Evolutionary conservation across 2,329 filamentous ascomycete species (phyloP), one percentile per base, ranked within the genome.

Genomic region (Diaporthe sp.): DNA sequence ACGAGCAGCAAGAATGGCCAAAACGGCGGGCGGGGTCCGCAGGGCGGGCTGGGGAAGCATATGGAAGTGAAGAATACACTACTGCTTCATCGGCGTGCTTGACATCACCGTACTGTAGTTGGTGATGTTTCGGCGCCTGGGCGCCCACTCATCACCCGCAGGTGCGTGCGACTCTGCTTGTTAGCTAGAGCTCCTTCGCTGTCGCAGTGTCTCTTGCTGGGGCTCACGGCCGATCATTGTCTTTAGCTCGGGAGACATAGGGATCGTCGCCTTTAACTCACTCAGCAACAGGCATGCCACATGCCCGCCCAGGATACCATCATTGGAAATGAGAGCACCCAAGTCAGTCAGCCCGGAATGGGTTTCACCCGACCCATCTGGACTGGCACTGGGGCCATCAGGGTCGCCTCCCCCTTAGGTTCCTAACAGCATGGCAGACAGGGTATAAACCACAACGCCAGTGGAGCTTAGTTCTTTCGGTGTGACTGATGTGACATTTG

Each of bases 261-360:
- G 28, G 62, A 53, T 68, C 62, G 46, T 68, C 46, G 46, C 46
- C 44, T 28, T 55, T 25, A 42, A 61, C 62, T 67, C 61, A 49
- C 42, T 34, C 25, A 49, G 61, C 42, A 67, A 67, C 61, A 67
- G 61, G 61, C 42, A 67, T 49, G 42, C 61, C 61, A 67, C 61
- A 67, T 67, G 61, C 44, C 42, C 28, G 42, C 28, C 42, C 42
- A 67, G 61, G 42, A 67, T 67, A 49, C 42, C 59, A 25, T 7
- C 42, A 65, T 22, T 65, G 42, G 61, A 49, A 46, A 49, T 49
- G 59, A 46, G 59, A 31, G 42, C 25, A 34, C 9, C 5, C 28
- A 37, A 55, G 57, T 59, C 57, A 59, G 57, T 67, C 61, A 67
- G 61, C 42, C 61, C 42, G 61, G 42, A 44, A 67, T 49, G 17